These are phyloP conservation scores for Plasmopara muralis DNA, from an alignment of 352 stramenopile species.

Conservation along the genomic window DNA sequence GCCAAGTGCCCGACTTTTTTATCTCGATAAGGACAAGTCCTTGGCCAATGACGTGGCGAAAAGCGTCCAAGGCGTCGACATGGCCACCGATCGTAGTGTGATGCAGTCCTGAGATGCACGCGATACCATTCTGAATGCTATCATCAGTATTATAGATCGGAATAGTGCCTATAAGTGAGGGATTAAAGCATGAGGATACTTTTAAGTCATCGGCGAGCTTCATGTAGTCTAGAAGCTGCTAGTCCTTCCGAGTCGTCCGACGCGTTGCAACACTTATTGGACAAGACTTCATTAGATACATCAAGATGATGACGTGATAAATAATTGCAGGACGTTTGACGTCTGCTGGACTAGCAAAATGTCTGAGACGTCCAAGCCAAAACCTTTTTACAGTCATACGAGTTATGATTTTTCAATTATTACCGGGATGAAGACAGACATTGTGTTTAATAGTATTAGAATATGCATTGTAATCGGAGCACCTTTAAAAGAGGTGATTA, in stretches of 20 bases:
- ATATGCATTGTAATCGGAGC: too few relatives aligned
- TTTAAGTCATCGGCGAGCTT: conserved; percentile 30
- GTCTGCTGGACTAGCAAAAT: not conserved
- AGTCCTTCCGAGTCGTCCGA: conserved; percentile 47
- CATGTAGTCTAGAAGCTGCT: conserved; percentile 71
- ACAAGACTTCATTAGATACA: conserved; percentile 1
- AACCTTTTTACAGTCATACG: not conserved
- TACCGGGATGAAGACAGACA: too few relatives aligned
- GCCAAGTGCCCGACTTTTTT: conserved; percentile 56
- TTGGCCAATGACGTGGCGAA: conserved; percentile 25
- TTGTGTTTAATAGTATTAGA: too few relatives aligned
- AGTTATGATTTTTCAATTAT: not conserved
- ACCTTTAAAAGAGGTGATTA: too few relatives aligned
- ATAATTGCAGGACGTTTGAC: not conserved
- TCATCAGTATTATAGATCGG: conserved; percentile 45
- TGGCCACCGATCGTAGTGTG: conserved; percentile 64
- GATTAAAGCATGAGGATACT: not conserved
- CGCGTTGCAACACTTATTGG: conserved; percentile 3
- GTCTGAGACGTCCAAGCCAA: not conserved
- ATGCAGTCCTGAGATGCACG: conserved; percentile 63
- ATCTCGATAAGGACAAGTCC: conserved; percentile 51
- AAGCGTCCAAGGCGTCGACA: conserved; percentile 30
- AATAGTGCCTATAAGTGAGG: too few relatives aligned
- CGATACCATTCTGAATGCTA: conserved; percentile 64
- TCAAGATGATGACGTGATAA: conserved; percentile 3